Evolutionary conservation across 305 asterid species (phyloP).

Genomic region (Fraxinus paxiana): DNA sequence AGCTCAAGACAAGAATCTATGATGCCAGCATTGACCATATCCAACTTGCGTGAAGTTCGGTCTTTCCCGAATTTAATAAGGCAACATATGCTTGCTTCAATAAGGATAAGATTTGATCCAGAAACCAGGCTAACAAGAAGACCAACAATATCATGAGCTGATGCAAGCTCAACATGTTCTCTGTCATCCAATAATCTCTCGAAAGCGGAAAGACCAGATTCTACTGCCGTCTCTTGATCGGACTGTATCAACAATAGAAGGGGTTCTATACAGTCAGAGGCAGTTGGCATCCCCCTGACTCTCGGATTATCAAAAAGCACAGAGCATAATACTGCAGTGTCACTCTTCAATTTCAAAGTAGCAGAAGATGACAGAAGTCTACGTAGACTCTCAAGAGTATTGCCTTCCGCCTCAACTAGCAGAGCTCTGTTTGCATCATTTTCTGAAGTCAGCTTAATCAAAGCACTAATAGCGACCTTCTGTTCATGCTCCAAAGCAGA

Average conservation of each 20-base stretch:
- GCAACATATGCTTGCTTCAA: constrained; percentile 74
- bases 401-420: constrained; percentile 63
- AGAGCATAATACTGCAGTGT: constrained; percentile 64
- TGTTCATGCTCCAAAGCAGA: constrained; percentile 56
- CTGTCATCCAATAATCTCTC: constrained; percentile 73
- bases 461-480: constrained; percentile 61
- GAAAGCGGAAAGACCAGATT: constrained; percentile 73
- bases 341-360: constrained; percentile 56
- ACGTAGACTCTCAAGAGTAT: constrained; percentile 56
- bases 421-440: constrained; percentile 47
- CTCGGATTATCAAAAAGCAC: constrained; percentile 54
- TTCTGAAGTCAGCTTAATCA: constrained; percentile 62
- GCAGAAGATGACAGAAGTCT: constrained; percentile 51
- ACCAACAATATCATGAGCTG: constrained; percentile 55
- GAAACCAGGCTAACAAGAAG: constrained; percentile 64
- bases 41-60: constrained; percentile 76
- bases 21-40: constrained; percentile 79
- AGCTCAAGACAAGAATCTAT: constrained; percentile 73
- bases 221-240: constrained; percentile 55
- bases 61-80: constrained; percentile 81
- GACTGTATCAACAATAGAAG: constrained; percentile 67
- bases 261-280: constrained; percentile 60
- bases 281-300: constrained; percentile 48
- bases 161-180: constrained; percentile 55
- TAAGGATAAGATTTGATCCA: constrained; percentile 63